Percentiles rank a stretch among this genome's conserved stretches.
phyloP scores from a whole-genome alignment of 495 filamentous ascomycete species.

The Aspergillus bertholletiae region DNA sequence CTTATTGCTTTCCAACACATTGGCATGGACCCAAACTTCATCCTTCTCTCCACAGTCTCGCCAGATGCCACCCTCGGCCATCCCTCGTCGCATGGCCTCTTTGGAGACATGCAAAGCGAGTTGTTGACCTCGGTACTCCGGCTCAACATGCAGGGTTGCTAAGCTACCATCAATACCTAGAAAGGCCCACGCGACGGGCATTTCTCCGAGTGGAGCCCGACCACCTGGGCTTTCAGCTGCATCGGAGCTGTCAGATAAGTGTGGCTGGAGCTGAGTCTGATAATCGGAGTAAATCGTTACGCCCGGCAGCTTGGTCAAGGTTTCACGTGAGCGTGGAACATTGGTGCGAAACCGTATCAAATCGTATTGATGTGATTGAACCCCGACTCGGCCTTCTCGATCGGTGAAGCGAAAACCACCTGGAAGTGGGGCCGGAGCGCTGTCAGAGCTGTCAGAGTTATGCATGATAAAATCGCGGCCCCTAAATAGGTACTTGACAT shows the following conservation, averaged over 20 bases:
- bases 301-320: slow-evolving; percentile 29
- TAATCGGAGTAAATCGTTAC: slow-evolving; percentile 27
- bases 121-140: slow-evolving; percentile 42
- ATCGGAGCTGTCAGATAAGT: slow-evolving; percentile 1
- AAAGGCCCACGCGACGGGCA: slow-evolving; percentile 43
- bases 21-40: slow-evolving; percentile 39
- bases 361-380: slow-evolving; percentile 26
- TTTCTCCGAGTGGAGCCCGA: slow-evolving; percentile 14
- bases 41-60: slow-evolving; percentile 4
- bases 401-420: slow-evolving; percentile 29
- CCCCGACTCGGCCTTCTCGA: slow-evolving; percentile 17
- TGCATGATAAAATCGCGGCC: slow-evolving; percentile 10
- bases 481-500: slow-evolving; percentile 32
- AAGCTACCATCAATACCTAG: slow-evolving; percentile 44
- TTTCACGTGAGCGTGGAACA: slow-evolving; percentile 31
- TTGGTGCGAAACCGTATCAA: slow-evolving; percentile 38
- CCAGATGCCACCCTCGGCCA: slow-evolving; percentile 20
- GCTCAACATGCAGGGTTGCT: slow-evolving; percentile 47
- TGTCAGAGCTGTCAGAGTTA: background rate
- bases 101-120: slow-evolving; percentile 36
- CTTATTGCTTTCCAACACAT: slow-evolving; percentile 41
- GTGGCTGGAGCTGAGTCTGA: background rate
- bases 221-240: background rate
- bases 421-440: slow-evolving; percentile 14
- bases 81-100: slow-evolving; percentile 32